A percentile compares a stretch with the other conserved stretches of the same genome.
phyloP scores from a whole-genome alignment of 345 rosid species.

The Kernera saxatilis region DNA sequence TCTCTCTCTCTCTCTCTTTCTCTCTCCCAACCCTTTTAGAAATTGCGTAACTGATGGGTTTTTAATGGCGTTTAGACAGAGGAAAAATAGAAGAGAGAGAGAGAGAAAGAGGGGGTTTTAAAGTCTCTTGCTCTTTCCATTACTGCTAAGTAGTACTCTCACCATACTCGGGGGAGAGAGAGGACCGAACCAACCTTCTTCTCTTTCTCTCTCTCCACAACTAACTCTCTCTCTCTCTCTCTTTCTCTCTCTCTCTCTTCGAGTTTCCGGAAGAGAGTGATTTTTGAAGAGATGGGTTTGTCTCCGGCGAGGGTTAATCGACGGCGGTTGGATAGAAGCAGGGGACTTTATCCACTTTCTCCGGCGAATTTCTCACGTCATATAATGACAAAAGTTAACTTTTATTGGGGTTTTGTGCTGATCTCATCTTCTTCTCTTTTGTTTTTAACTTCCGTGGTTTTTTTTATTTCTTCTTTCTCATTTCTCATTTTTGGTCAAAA shows the following conservation, averaged over 20 bases:
- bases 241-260: conserved; percentile 6
- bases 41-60: conserved; percentile 34
- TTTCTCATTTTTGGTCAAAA: background rate
- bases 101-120: conserved; percentile 7
- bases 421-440: conserved; percentile 24
- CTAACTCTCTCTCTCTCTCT: conserved; percentile 20
- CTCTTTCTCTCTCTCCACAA: conserved; percentile 14
- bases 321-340: conserved; percentile 4
- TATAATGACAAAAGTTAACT: conserved; percentile 31
- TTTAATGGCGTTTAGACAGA: conserved; percentile 31
- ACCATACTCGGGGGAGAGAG: conserved; percentile 26
- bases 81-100: conserved; percentile 8
- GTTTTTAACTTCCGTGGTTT: background rate
- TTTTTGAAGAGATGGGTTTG: background rate
- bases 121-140: conserved; percentile 31
- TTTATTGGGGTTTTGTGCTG: conserved; percentile 18
- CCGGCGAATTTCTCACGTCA: conserved; percentile 25
- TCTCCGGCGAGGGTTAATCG: conserved; percentile 18
- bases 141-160: conserved; percentile 33
- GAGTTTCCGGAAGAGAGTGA: background rate
- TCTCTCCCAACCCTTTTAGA: background rate
- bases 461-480: background rate
- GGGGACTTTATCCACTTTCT: conserved; percentile 25
- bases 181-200: conserved; percentile 30
- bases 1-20: conserved; percentile 8